Evolutionary conservation across 2,329 filamentous ascomycete species (phyloP).

Genomic region (Fusarium sp.): DNA sequence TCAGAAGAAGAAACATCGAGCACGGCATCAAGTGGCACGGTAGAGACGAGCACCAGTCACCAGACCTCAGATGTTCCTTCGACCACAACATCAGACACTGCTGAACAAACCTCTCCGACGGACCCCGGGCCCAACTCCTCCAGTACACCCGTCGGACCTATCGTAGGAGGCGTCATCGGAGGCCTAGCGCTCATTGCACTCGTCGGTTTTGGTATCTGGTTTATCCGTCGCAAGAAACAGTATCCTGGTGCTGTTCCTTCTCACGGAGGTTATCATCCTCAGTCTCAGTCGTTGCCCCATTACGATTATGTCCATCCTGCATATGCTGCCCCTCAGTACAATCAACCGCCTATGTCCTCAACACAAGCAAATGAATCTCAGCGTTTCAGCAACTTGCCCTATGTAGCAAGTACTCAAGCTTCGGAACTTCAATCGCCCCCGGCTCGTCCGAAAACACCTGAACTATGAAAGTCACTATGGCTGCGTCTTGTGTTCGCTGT

Average conservation of each 20-base stretch:
- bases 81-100: background rate
- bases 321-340: background rate
- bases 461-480: background rate
- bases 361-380: background rate
- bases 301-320: background rate
- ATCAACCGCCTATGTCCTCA: background rate
- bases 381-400: background rate
- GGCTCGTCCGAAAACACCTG: background rate
- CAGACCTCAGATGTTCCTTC: background rate
- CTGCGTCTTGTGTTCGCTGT: too few relatives aligned
- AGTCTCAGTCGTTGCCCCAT: background rate
- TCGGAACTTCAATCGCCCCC: background rate
- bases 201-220: constrained; percentile 1
- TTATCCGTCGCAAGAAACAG: constrained; percentile 4
- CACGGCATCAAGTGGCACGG: background rate
- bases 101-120: background rate
- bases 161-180: background rate
- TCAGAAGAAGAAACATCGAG: background rate
- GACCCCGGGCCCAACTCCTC: background rate
- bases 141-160: background rate
- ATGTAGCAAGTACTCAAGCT: background rate
- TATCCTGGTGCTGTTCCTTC: background rate
- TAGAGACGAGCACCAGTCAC: background rate
- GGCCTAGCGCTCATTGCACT: background rate
- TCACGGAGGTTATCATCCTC: background rate